Evolutionary conservation across 768 basidiomycete genomes (phyloP), one percentile per base, ranked within the genome.

Genomic region (Lentinus tigrinus): DNA sequence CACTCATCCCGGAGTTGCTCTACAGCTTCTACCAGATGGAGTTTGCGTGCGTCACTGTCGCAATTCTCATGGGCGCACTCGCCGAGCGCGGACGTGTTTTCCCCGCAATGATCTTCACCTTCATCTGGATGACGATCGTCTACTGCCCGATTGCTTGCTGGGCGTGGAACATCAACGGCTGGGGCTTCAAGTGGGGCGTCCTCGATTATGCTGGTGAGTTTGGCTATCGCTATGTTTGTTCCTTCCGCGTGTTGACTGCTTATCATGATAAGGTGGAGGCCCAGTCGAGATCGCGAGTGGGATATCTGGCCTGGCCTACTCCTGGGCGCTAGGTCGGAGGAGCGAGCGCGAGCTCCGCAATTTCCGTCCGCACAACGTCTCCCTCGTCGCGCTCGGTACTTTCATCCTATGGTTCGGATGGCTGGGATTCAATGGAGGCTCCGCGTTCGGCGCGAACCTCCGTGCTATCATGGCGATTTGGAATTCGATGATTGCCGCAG

Each of bases 381-480:
- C 89, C 31, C 76, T 90, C 70, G 89, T 95, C 65, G 83, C 82
- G 63, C 80, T 95, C 54, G 93, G 93, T 62, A 94, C 90, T 9
- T 89, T 86, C 64, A 81, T 94, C 62, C 84, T 93, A 53, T 93
- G 89, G 90, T 89, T 95, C 69, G 91, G 92, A 24, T 92, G 86
- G 85, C 74, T 88, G 56, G 91, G 89, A n/a, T 93, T 94, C 79
- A 95, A 95, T 74, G 93, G 90, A 47, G 93, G 93, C 24, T 90
- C 88, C 56, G 89, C 92, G 3, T 91, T 92, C 64, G 89, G 89
- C 27, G 91, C 92, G 36, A 95, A 95, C 73, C 77, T 95, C 39
- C 87, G 93, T 49, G 93, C 92, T 3, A 79, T 93, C 83, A 56
- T 88, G 69, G 92, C 93, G 17, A 81, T 89, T 54, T 89, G 93